Conservation (phyloP, 129 eudicot species). For the Escallonia herrerae region DNA sequence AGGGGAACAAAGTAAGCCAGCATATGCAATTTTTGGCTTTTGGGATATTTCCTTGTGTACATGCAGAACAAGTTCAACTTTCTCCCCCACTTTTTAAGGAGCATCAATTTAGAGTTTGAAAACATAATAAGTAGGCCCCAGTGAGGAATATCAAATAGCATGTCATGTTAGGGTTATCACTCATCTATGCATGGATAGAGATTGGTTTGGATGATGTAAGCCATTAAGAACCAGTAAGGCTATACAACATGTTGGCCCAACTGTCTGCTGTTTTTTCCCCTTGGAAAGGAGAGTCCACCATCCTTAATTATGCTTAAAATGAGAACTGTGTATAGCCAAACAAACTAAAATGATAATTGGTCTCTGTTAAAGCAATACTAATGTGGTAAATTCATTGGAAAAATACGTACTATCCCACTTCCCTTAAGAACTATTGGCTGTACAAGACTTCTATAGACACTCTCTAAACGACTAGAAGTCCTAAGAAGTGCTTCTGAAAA, state of each 20-base stretch:
- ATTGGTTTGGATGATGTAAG: not conserved
- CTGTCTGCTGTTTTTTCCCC: too few species aligned
- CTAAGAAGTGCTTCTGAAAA: too few species aligned
- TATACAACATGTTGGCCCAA: not conserved
- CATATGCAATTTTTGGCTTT: slow-evolving; percentile 29
- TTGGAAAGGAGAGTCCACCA: not conserved
- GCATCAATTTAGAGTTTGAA: not conserved
- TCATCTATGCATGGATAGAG: not conserved
- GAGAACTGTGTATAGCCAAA: not conserved
- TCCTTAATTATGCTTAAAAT: not conserved
- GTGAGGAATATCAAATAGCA: not conserved
- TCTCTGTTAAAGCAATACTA: too few species aligned
- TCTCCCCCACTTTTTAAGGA: slow-evolving; percentile 6
- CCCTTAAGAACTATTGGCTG: too few species aligned
- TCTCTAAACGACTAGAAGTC: too few species aligned
- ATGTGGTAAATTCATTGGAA: not conserved
- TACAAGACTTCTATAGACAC: too few species aligned
- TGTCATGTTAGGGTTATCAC: not conserved
- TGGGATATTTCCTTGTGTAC: not conserved
- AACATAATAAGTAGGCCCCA: not conserved
- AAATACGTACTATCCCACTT: not conserved
- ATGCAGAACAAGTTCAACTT: slow-evolving; percentile 12
- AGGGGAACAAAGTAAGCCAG: slow-evolving; percentile 14
- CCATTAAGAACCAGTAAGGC: not conserved
- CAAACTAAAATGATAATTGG: too few species aligned